These are phyloP conservation scores for Ottelia alismoides DNA, from an alignment of 106 monocot genomes.

Conservation along the genomic window DNA sequence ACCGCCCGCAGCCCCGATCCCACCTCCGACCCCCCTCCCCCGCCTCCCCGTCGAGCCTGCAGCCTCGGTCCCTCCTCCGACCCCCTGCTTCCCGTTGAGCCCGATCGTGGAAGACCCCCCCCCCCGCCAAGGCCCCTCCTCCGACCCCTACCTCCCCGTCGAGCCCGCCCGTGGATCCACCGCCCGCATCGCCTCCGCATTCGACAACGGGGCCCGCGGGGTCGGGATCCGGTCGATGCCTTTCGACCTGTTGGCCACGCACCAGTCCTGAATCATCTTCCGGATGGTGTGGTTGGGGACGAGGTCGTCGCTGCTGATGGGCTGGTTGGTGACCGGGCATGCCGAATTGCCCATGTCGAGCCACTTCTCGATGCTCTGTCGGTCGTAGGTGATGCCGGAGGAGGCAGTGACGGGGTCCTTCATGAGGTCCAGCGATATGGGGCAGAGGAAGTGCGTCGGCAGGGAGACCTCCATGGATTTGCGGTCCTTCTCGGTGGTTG, in stretches of 20 bases:
- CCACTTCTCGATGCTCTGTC: constrained; percentile 69
- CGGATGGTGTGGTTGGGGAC: constrained; percentile 21
- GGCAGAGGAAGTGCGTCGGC: constrained; percentile 52
- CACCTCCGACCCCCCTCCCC: too few relatives aligned
- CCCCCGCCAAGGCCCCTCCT: too few relatives aligned
- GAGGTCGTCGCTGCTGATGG: not conserved
- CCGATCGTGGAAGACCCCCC: too few relatives aligned
- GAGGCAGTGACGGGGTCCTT: constrained; percentile 55
- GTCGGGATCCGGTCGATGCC: constrained; percentile 32
- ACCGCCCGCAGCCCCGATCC: too few relatives aligned
- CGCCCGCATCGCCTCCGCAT: not conserved
- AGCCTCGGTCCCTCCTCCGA: too few relatives aligned
- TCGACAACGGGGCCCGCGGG: constrained; percentile 12
- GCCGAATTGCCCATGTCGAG: constrained; percentile 39
- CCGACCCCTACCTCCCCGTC: too few relatives aligned
- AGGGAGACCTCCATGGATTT: constrained; percentile 8
- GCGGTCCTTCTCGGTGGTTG: too few relatives aligned
- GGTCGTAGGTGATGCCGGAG: constrained; percentile 77
- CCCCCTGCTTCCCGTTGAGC: too few relatives aligned
- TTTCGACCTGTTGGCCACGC: constrained; percentile 13
- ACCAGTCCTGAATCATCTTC: constrained; percentile 34
- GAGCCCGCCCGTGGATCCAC: too few relatives aligned
- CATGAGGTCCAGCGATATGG: constrained; percentile 71
- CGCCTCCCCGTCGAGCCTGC: too few relatives aligned
- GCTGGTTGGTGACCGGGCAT: constrained; percentile 44